Evolutionary conservation across 441 rosid genomes (phyloP).

Genomic region (Populus hybrid): DNA sequence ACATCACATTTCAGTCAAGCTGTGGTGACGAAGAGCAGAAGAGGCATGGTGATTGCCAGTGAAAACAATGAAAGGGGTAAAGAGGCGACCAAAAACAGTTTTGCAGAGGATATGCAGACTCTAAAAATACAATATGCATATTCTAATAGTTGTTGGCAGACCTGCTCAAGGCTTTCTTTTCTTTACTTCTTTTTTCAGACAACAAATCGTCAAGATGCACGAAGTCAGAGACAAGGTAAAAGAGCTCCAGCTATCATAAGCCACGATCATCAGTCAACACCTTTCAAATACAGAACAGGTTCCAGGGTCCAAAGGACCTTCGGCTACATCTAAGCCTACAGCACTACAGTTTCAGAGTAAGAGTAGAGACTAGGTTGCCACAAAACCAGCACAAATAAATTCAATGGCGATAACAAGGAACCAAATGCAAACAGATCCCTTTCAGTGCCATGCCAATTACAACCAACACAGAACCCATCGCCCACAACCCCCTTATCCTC

Average conservation of each 20-base stretch:
- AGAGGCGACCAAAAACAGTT: background rate
- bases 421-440: background rate
- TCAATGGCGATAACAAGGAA: background rate
- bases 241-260: background rate
- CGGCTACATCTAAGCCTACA: background rate
- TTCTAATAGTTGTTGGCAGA: background rate
- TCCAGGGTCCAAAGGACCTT: background rate
- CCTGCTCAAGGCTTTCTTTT: background rate
- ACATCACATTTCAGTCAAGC: too few species aligned
- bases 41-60: background rate
- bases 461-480: background rate
- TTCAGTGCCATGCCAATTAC: background rate
- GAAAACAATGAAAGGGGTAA: background rate
- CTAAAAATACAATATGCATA: background rate
- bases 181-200: background rate
- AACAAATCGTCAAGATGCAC: background rate
- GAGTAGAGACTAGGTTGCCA: background rate
- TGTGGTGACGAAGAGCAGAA: background rate
- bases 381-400: background rate
- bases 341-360: background rate
- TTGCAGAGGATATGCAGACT: background rate
- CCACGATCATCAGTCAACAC: background rate
- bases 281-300: background rate
- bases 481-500: background rate
- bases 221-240: background rate